phyloP scores from a whole-genome alignment of 768 basidiomycete species.

The Amanita phalloides region DNA sequence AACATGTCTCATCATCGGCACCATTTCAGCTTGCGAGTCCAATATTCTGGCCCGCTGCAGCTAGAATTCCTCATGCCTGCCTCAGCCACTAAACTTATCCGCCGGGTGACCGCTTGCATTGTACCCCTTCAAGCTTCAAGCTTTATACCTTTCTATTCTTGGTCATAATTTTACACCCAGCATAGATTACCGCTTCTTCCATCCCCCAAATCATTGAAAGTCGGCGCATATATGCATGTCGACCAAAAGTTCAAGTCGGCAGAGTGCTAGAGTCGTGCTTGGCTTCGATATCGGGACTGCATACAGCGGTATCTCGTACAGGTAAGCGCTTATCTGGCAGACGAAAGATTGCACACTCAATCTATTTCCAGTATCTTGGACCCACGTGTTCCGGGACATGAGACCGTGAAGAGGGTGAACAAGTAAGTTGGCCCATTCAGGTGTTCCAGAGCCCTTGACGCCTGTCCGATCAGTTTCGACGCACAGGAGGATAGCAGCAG shows the following conservation, averaged over 20 bases:
- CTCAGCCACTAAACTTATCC: no score
- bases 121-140: no score
- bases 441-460: background rate
- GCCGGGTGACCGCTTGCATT: no score
- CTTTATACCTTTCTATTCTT: background rate
- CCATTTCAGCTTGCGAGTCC: no score
- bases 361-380: slow-evolving; percentile 23
- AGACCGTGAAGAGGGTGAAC: slow-evolving; percentile 2
- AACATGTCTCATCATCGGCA: no score
- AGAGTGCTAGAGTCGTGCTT: slow-evolving; percentile 23
- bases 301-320: slow-evolving; percentile 33
- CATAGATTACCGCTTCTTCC: background rate
- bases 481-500: slow-evolving; percentile 3
- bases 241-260: slow-evolving; percentile 9
- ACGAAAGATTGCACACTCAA: slow-evolving; percentile 1
- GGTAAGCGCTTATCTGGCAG: slow-evolving; percentile 8
- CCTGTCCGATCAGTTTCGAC: background rate
- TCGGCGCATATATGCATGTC: slow-evolving; percentile 3
- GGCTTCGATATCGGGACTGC: slow-evolving; percentile 34
- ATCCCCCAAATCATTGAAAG: no score
- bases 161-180: background rate
- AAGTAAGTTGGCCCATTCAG: background rate
- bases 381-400: slow-evolving; percentile 12
- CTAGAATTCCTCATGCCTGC: no score
- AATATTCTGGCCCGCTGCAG: no score